Percentiles rank a stretch among this genome's conserved stretches.
Conservation (phyloP, 371 early-diverging fungal genomes). For the Apophysomyces variabilis region DNA sequence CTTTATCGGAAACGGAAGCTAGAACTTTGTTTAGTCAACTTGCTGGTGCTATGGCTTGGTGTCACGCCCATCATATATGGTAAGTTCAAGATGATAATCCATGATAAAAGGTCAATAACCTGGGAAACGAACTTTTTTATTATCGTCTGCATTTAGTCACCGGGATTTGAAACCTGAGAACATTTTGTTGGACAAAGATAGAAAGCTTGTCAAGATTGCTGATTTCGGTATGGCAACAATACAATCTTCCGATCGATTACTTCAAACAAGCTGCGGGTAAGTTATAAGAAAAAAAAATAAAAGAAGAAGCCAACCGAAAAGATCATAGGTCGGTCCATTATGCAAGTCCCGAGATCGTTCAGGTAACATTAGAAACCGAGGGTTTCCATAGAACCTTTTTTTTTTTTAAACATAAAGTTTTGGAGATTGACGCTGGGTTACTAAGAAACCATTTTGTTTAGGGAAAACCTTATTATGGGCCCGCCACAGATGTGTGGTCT, state of each 20-base stretch:
- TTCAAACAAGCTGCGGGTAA: slow-evolving; percentile 80
- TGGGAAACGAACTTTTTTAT: too few species aligned
- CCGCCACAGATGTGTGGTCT: slow-evolving; percentile 79
- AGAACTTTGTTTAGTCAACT: slow-evolving; percentile 91
- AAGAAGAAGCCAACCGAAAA: slow-evolving; percentile 79
- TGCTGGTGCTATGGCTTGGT: slow-evolving; percentile 89
- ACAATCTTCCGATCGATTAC: slow-evolving; percentile 63
- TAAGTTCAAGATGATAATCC: slow-evolving; percentile 14
- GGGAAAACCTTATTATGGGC: slow-evolving; percentile 74
- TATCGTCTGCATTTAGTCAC: slow-evolving; percentile 62
- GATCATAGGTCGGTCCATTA: slow-evolving; percentile 78
- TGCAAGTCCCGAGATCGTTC: slow-evolving; percentile 91
- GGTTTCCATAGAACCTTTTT: slow-evolving; percentile 58
- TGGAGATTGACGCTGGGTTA: slow-evolving; percentile 67
- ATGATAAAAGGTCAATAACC: too few species aligned
- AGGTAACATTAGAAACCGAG: slow-evolving; percentile 79
- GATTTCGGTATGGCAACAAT: slow-evolving; percentile 87
- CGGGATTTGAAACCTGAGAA: slow-evolving; percentile 97
- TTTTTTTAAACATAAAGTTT: too few species aligned
- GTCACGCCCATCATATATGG: slow-evolving; percentile 71
- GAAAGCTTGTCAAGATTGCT: slow-evolving; percentile 75
- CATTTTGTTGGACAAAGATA: slow-evolving; percentile 82
- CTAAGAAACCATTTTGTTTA: slow-evolving; percentile 53
- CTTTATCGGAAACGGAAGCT: slow-evolving; percentile 76
- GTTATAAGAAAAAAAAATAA: neutral